A percentile compares a stretch with the other conserved stretches of the same genome.
Conservation (phyloP, 768 basidiomycete species). For the Strobilomyces confusus region DNA sequence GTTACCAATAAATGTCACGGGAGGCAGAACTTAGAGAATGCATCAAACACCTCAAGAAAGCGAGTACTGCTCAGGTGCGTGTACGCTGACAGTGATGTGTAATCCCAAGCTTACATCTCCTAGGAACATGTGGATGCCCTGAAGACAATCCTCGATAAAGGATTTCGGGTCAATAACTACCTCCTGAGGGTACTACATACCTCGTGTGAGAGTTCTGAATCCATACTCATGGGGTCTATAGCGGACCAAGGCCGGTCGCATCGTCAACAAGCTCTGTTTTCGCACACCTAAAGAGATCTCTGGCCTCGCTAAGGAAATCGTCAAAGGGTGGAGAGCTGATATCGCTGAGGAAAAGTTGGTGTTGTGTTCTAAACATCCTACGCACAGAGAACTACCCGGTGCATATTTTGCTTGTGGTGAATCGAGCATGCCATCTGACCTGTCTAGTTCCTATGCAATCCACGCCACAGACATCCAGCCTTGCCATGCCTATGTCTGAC, state of each 20-base stretch:
- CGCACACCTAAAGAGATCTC: slow-evolving; percentile 70
- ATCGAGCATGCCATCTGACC: not conserved
- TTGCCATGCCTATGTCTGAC: slow-evolving; percentile 25
- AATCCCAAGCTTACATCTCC: no score
- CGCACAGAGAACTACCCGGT: slow-evolving; percentile 34
- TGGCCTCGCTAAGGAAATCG: slow-evolving; percentile 84
- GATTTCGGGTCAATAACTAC: slow-evolving; percentile 65
- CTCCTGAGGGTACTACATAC: slow-evolving; percentile 69
- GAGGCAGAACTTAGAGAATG: slow-evolving; percentile 69
- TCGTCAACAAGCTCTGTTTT: slow-evolving; percentile 82
- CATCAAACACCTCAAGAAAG: slow-evolving; percentile 72
- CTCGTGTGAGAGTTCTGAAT: slow-evolving; percentile 2
- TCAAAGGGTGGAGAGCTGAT: slow-evolving; percentile 87
- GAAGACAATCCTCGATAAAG: slow-evolving; percentile 58
- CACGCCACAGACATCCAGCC: slow-evolving; percentile 36
- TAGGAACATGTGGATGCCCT: slow-evolving; percentile 66
- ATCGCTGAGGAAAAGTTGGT: slow-evolving; percentile 75
- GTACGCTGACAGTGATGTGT: not conserved
- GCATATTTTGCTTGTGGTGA: slow-evolving; percentile 20
- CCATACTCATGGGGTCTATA: slow-evolving; percentile 28
- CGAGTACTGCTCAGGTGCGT: slow-evolving; percentile 46
- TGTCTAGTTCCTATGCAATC: slow-evolving; percentile 33
- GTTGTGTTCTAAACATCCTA: no score
- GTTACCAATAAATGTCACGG: slow-evolving; percentile 37
- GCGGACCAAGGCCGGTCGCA: slow-evolving; percentile 90